Base-by-base conservation (phyloP, 164 flowering plant genomes). In the Stephania yunnanensis region DNA sequence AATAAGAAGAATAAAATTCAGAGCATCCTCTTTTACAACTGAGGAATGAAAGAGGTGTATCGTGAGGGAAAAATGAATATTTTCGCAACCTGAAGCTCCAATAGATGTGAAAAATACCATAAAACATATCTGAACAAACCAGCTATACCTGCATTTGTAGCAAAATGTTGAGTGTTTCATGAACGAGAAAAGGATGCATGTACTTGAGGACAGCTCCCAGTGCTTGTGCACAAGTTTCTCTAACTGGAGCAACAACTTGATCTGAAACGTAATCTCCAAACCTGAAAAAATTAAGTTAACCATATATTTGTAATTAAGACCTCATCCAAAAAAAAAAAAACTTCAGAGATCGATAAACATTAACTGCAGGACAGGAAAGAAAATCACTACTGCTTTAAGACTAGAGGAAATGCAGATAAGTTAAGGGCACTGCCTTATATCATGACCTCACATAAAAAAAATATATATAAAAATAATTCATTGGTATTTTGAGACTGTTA, bases 181-280 rank as follows among this genome's bases (percentile, higher is more conserved):
- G 81, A 75, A 94, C 97, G 71, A 94, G 79, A 36, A 87, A 72
- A 6, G 97, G 94, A 82, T 89, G 91, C 97, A 96, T 92, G 84
- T 88, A 94, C 85, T 96, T 96, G 46, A 96, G 86, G 55, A 87
- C 91, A 71, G 97, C 97, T 79, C 99, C 98, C 48, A 96, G 84
- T 77, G 98, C 97, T 80, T 96, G 99, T 7, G 99, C 97, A 89
- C 99, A 96, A 58, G 99, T 94, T 86, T 96, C 99, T 44, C 99
- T 87, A 4, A 96, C 99, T 10, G 99, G 99, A 64, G 99, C 97
- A 88, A 96, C 97, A 82, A 96, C 99, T 83, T 96, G 99, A 84
- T 96, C 99, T 46, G 99, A 96, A 46, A 96, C 96, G 83, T 94
- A 96, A 81, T 96, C 99, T 70, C 99, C 99, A 83, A 96, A 96